Evolutionary conservation across 2,329 filamentous ascomycete species (phyloP), one percentile per base, ranked within the genome.

Genomic region (Rhynchosporium secalis): DNA sequence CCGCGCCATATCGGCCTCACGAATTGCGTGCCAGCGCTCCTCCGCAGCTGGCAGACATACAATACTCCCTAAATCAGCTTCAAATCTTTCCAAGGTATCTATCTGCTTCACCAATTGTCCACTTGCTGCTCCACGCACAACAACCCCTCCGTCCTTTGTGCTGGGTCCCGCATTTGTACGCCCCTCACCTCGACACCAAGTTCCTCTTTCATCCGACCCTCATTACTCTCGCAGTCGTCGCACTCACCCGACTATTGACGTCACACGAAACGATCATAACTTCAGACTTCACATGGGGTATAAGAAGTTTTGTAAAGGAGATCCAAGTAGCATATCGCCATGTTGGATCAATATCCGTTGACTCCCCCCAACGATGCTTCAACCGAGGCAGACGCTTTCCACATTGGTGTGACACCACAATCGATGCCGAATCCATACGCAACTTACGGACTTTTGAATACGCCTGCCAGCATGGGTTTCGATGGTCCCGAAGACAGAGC

Each of bases 361-460:
- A 70, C 69, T 61, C 69, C 69, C 46, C 67, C 66, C 12, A 64
- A 65, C 58, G 69, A 69, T 58, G 40, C 65, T 59, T 67, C 66
- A 41, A 40, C 62, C 60, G 66, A 68, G 56, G 47, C 61, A 51
- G 57, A 48, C 40, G 63, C 61, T 51, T 55, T 61, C 51, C 51
- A 67, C 38, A 62, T 63, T 61, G 65, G 60, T 43, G 57, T 64
- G 13, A 58, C 54, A 31, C 10, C 43, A 26, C 26, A 38, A 58
- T 41, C 15, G 29, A 41, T 43, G 60, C 36, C 38, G 26, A 62
- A 49, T 41, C 28, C 26, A 54, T 33, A 38, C 49, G 31, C 56
- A 58, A 46, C 41, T 38, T 66, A 31, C 15, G 61, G 40, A 68
- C 58, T 20, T 4, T 46, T 67, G 66, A 8, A 56, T 56, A 52